phyloP scores from a whole-genome alignment of 78 protist genomes.

The Diacronema lutheri region DNA sequence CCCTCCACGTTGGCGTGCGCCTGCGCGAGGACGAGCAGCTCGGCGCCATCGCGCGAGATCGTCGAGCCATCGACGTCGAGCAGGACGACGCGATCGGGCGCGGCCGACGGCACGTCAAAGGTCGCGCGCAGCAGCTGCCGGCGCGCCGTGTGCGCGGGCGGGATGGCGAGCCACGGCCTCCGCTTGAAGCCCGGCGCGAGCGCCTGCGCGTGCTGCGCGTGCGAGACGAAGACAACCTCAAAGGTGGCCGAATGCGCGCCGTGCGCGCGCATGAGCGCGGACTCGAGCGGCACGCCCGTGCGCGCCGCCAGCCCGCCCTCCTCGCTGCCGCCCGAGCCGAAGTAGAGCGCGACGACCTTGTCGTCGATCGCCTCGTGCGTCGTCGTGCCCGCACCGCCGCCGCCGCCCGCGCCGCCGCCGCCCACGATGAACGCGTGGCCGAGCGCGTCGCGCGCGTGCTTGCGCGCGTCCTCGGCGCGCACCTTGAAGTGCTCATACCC shows the following conservation, averaged over 20 bases:
- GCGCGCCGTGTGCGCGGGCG: not conserved
- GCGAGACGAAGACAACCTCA: not conserved
- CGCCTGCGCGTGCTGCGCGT: not conserved
- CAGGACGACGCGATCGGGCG: not conserved
- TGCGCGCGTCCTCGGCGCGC: not conserved
- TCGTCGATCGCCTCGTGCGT: not conserved
- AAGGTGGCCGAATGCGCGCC: not conserved
- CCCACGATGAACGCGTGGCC: not conserved
- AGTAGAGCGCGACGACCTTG: not conserved
- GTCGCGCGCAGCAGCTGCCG: not conserved
- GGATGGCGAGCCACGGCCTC: slow-evolving; percentile 1
- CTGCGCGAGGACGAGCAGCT: not conserved
- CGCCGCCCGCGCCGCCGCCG: no score
- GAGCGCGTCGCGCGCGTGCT: not conserved
- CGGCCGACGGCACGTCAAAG: not conserved
- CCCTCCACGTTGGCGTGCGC: no score
- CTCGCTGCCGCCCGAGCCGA: not conserved
- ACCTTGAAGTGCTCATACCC: not conserved
- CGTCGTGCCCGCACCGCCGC: no score
- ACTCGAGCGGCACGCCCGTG: not conserved
- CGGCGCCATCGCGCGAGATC: not conserved
- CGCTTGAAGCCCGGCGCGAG: not conserved
- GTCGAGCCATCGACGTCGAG: not conserved
- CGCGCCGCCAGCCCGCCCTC: no score
- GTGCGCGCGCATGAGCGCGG: not conserved